A percentile compares a stretch with the other conserved stretches of the same genome.
These are phyloP conservation scores for Exophiala calicioides DNA, from an alignment of 2,329 filamentous ascomycete genomes.

Conservation along the genomic window DNA sequence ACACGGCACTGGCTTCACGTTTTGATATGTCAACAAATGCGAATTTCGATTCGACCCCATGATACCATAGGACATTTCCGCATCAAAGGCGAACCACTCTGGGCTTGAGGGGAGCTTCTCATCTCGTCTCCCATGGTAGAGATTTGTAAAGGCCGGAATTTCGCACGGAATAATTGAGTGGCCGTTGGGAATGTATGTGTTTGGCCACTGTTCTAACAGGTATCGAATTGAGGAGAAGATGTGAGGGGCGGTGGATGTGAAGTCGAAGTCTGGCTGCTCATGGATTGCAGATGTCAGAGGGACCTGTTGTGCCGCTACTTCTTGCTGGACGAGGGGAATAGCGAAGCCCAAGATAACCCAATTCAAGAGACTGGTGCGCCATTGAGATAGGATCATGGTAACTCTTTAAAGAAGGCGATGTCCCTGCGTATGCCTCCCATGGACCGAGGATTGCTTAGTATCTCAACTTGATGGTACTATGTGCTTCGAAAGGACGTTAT, in stretches of 20 bases:
- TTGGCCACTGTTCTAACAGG: constrained; percentile 53
- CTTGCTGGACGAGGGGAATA: neutral
- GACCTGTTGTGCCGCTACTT: neutral
- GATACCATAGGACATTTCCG: constrained; percentile 58
- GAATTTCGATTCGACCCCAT: constrained; percentile 49
- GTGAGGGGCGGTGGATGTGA: constrained; percentile 50
- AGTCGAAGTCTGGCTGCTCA: constrained; percentile 37
- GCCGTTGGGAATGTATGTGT: constrained; percentile 55
- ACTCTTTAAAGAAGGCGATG: no score
- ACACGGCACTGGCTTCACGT: constrained; percentile 44
- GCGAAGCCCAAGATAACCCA: neutral
- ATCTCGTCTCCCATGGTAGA: constrained; percentile 53
- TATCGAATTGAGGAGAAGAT: constrained; percentile 52
- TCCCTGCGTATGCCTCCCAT: no score
- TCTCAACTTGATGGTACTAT: no score
- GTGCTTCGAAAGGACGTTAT: no score
- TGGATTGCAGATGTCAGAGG: neutral
- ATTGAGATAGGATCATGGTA: no score
- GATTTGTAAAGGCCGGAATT: constrained; percentile 49
- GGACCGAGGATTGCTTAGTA: no score
- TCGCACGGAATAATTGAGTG: constrained; percentile 51
- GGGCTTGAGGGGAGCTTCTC: constrained; percentile 46
- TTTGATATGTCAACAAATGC: constrained; percentile 53
- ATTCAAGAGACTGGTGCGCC: neutral
- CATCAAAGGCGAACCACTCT: constrained; percentile 56